A percentile compares a stretch with the other conserved stretches of the same genome.
Conservation (phyloP, 75 land plant genomes). For the Cryptomeria japonica region DNA sequence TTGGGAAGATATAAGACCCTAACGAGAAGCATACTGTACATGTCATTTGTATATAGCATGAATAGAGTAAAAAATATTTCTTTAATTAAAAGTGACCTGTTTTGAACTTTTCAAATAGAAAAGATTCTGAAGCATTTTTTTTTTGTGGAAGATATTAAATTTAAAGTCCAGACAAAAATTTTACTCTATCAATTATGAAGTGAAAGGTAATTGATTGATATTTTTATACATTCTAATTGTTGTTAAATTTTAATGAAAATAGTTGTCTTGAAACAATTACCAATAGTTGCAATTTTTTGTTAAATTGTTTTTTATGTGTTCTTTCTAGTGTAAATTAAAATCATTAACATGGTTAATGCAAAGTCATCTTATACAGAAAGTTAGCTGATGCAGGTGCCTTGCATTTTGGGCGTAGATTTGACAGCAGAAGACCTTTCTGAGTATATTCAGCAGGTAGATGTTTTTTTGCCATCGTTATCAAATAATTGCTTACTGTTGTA, state of each 20-base stretch:
- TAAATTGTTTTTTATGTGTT: background rate
- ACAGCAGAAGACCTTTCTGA: slow-evolving; percentile 79
- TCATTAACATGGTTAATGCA: background rate
- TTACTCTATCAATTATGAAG: background rate
- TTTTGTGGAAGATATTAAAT: background rate
- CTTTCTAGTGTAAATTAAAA: background rate
- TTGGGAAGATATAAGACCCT: background rate
- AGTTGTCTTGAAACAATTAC: background rate
- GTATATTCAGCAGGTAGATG: slow-evolving; percentile 81
- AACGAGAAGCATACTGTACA: background rate
- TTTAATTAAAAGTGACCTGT: background rate
- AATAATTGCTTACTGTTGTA: background rate
- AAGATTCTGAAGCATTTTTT: background rate
- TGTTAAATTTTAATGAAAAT: no score
- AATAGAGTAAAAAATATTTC: background rate
- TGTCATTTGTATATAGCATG: background rate
- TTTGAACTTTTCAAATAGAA: background rate
- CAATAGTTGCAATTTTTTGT: background rate
- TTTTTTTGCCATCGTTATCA: background rate
- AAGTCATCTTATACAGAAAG: background rate
- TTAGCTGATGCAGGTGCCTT: slow-evolving; percentile 74
- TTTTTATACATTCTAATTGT: background rate
- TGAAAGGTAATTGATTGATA: background rate
- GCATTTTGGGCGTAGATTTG: slow-evolving; percentile 78
- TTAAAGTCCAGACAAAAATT: background rate